phyloP scores from a whole-genome alignment of 352 stramenopile genomes.

The Ochromonadaceae sp. region DNA sequence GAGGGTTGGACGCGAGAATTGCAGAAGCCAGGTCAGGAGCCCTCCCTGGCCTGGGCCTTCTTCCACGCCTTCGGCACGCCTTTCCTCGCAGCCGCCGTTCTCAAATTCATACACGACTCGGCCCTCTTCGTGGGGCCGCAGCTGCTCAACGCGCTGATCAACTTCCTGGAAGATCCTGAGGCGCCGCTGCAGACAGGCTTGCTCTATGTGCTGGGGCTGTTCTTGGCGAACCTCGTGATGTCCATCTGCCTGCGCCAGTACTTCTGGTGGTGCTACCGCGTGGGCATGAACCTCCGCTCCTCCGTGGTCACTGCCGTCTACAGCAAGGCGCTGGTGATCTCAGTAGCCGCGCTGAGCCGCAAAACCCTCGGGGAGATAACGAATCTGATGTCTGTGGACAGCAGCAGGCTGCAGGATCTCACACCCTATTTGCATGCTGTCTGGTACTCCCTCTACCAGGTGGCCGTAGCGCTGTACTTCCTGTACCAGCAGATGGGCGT shows the following conservation, averaged over 20 bases:
- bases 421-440: conserved; percentile 80
- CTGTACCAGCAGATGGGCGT: conserved; percentile 42
- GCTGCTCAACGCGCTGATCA: conserved; percentile 51
- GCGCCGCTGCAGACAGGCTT: conserved; percentile 29
- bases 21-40: neutral
- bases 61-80: conserved; percentile 56
- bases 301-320: conserved; percentile 44
- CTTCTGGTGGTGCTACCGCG: conserved; percentile 34
- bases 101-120: conserved; percentile 77
- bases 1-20: neutral
- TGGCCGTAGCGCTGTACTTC: conserved; percentile 47
- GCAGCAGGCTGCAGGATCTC: conserved; percentile 80
- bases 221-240: conserved; percentile 29
- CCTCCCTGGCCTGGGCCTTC: conserved; percentile 33
- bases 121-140: conserved; percentile 70
- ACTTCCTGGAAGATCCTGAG: conserved; percentile 40
- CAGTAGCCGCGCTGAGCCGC: neutral
- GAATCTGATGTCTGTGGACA: conserved; percentile 93
- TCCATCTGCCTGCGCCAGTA: conserved; percentile 33
- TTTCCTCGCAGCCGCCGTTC: conserved; percentile 61
- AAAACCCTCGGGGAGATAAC: conserved; percentile 75
- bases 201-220: conserved; percentile 17
- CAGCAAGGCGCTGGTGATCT: conserved; percentile 27
- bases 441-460: conserved; percentile 73
- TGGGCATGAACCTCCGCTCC: conserved; percentile 43